A percentile compares a stretch with the other conserved stretches of the same genome.
phyloP scores from a whole-genome alignment of 1,139 yeast species.

The Candida glucosophila region DNA sequence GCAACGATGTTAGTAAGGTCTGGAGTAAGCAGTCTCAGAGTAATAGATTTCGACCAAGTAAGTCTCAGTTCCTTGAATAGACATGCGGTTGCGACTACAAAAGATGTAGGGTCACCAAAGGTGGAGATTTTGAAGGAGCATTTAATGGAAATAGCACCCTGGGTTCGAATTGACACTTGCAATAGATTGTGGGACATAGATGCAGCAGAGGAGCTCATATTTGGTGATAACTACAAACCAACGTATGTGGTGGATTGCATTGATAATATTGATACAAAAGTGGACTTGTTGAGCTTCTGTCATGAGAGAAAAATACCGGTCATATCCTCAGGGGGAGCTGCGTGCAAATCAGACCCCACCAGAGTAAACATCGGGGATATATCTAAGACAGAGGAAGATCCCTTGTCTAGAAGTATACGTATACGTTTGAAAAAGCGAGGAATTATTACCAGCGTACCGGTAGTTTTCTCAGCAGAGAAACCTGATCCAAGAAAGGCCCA shows the following conservation, averaged over 20 bases:
- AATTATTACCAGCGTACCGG: constrained; percentile 67
- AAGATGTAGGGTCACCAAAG: constrained; percentile 86
- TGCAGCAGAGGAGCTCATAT: constrained; percentile 51
- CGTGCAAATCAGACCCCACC: constrained; percentile 53
- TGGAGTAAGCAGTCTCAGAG: constrained; percentile 69
- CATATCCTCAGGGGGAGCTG: constrained; percentile 93
- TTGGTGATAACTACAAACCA: constrained; percentile 47
- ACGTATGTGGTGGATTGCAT: constrained; percentile 87
- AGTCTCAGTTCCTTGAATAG: constrained; percentile 84
- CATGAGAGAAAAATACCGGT: constrained; percentile 50
- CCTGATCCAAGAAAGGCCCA: constrained; percentile 94
- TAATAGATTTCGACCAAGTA: constrained; percentile 94
- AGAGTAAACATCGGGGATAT: constrained; percentile 37
- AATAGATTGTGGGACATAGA: constrained; percentile 71
- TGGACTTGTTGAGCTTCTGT: constrained; percentile 74
- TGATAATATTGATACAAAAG: constrained; percentile 91
- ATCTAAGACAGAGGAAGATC: constrained; percentile 76
- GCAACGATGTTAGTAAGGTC: constrained; percentile 87
- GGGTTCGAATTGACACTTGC: constrained; percentile 74
- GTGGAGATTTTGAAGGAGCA: constrained; percentile 69
- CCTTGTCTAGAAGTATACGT: constrained; percentile 81
- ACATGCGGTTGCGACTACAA: constrained; percentile 84
- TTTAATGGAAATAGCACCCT: constrained; percentile 70
- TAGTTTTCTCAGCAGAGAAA: constrained; percentile 88
- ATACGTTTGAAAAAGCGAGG: constrained; percentile 76